phyloP scores from a whole-genome alignment of 768 basidiomycete species.

The Daedalea quercina region DNA sequence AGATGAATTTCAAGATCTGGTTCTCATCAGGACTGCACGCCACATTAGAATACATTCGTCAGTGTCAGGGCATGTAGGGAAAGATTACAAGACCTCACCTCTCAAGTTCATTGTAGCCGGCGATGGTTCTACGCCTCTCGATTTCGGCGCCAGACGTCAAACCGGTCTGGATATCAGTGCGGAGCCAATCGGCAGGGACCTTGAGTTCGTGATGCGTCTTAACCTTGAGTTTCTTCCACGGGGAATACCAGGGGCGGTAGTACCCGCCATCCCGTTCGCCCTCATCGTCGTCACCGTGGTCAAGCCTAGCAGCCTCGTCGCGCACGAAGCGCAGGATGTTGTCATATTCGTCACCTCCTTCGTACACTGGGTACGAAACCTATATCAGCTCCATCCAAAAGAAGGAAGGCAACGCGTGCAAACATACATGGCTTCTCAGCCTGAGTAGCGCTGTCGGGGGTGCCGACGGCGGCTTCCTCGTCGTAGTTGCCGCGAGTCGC shows the following conservation, averaged over 20 bases:
- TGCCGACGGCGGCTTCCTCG: neutral
- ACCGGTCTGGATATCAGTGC: slow-evolving; percentile 32
- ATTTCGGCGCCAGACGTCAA: slow-evolving; percentile 27
- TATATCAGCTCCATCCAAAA: too few species aligned
- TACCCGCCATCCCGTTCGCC: slow-evolving; percentile 14
- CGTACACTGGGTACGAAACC: neutral
- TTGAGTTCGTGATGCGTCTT: slow-evolving; percentile 22
- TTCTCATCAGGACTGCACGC: slow-evolving; percentile 29
- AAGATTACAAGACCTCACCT: slow-evolving; percentile 18
- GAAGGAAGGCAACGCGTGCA: too few species aligned
- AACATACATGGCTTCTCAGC: neutral
- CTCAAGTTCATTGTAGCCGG: slow-evolving; percentile 38
- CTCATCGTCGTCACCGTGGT: neutral
- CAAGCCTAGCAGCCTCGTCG: slow-evolving; percentile 1
- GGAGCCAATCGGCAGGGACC: slow-evolving; percentile 33
- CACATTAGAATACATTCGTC: neutral
- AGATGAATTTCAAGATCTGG: slow-evolving; percentile 35
- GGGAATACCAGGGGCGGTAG: slow-evolving; percentile 36
- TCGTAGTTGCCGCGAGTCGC: neutral
- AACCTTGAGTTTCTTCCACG: slow-evolving; percentile 34
- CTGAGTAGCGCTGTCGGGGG: neutral
- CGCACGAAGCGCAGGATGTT: neutral
- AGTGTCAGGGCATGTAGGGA: neutral
- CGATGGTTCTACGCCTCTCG: slow-evolving; percentile 24
- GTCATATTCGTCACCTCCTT: slow-evolving; percentile 1